phyloP scores from a whole-genome alignment of 768 basidiomycete genomes.

The Austroboletus festivus region DNA sequence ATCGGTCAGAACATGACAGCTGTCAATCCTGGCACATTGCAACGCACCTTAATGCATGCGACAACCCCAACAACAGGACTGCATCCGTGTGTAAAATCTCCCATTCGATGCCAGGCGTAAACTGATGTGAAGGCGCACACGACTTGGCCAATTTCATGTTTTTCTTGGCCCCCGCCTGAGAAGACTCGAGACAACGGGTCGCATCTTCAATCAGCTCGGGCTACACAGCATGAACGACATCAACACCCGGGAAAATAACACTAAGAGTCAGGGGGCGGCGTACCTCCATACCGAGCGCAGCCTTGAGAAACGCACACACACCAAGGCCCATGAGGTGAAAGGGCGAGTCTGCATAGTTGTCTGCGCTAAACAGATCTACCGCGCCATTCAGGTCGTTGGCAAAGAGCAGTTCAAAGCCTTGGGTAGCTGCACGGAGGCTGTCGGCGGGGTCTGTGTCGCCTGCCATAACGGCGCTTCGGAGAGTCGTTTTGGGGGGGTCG shows the following conservation, averaged over 20 bases:
- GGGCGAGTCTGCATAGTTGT: constrained; percentile 44
- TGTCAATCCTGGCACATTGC: no score
- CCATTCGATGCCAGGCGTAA: constrained; percentile 67
- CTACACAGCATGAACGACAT: constrained; percentile 34
- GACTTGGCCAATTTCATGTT: constrained; percentile 40
- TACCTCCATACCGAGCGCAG: constrained; percentile 80
- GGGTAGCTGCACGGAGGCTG: constrained; percentile 34
- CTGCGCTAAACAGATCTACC: constrained; percentile 40
- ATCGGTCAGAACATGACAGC: no score
- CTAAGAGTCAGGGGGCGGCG: not conserved
- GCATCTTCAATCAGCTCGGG: constrained; percentile 64
- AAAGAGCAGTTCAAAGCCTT: constrained; percentile 70
- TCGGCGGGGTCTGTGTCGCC: constrained; percentile 23
- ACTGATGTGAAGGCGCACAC: constrained; percentile 36
- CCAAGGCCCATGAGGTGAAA: constrained; percentile 74
- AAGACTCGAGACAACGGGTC: constrained; percentile 46
- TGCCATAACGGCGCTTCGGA: not conserved
- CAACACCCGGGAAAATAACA: not conserved
- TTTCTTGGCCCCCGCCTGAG: constrained; percentile 61
- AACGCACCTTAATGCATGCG: constrained; percentile 64
- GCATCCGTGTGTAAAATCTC: constrained; percentile 75
- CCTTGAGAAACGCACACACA: constrained; percentile 71
- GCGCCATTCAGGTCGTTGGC: constrained; percentile 62
- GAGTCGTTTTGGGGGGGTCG: constrained; percentile 1
- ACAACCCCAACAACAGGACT: constrained; percentile 66